Evolutionary conservation across 441 rosid genomes (phyloP).

Genomic region (Rhodomyrtus psidioides): DNA sequence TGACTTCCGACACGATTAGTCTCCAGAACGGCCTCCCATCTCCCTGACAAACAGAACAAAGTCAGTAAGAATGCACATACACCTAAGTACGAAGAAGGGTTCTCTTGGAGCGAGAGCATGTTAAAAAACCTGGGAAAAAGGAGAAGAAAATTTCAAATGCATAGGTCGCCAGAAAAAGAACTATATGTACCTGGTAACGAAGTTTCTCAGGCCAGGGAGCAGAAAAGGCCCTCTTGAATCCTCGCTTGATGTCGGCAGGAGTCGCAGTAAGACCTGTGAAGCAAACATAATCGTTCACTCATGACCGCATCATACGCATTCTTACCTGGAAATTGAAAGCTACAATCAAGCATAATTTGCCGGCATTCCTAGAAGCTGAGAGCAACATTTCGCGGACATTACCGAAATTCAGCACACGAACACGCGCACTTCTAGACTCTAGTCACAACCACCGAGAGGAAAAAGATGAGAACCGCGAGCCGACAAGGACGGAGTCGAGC

Average conservation of each 20-base stretch:
- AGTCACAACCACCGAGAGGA: background rate
- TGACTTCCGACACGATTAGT: slow-evolving; percentile 75
- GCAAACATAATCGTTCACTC: background rate
- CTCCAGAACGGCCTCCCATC: slow-evolving; percentile 97
- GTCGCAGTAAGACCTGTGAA: slow-evolving; percentile 47
- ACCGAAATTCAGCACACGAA: background rate
- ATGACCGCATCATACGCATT: background rate
- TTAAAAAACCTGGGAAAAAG: background rate
- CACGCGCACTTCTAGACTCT: background rate
- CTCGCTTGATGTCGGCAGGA: slow-evolving; percentile 67
- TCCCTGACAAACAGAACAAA: slow-evolving; percentile 38
- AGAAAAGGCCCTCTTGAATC: slow-evolving; percentile 75
- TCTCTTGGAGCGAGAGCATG: background rate
- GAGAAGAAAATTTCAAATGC: background rate
- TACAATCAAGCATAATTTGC: background rate
- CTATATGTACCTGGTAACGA: slow-evolving; percentile 58
- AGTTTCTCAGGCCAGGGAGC: slow-evolving; percentile 78
- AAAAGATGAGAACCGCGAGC: slow-evolving; percentile 5
- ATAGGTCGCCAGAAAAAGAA: background rate
- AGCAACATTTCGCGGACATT: background rate
- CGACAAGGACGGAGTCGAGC: background rate
- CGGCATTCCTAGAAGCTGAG: background rate
- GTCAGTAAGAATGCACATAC: background rate
- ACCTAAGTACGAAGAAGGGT: background rate
- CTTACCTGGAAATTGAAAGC: background rate